phyloP scores from a whole-genome alignment of 805 yeast genomes.

The Schizosaccharomyces cryophilus region DNA sequence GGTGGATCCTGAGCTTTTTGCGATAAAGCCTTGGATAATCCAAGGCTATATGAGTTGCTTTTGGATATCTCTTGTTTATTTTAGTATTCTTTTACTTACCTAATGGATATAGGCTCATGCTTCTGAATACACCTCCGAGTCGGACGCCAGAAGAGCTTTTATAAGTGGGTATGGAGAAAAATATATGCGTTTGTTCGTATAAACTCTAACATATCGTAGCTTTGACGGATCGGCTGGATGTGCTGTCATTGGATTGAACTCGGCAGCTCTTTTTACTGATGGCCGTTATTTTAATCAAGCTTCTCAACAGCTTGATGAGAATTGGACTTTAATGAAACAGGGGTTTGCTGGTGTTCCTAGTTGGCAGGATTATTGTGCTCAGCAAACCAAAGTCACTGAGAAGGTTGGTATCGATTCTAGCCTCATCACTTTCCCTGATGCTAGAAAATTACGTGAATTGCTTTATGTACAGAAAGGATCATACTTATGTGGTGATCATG shows the following conservation, averaged over 20 bases:
- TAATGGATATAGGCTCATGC: constrained; percentile 34
- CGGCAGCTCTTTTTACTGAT: constrained; percentile 72
- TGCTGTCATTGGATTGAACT: constrained; percentile 49
- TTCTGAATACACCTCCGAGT: constrained; percentile 61
- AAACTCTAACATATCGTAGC: constrained; percentile 4
- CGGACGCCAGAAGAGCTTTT: constrained; percentile 62
- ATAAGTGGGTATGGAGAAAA: constrained; percentile 25
- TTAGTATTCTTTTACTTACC: neutral
- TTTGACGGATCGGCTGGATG: constrained; percentile 87
- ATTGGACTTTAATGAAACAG: constrained; percentile 63
- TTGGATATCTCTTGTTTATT: neutral
- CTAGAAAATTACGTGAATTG: constrained; percentile 11
- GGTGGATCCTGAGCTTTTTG: neutral
- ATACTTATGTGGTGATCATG: constrained; percentile 26
- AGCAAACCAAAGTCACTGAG: constrained; percentile 21
- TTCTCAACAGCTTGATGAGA: constrained; percentile 46
- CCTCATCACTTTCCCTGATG: constrained; percentile 23
- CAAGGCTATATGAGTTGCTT: too few relatives aligned
- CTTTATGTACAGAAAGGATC: constrained; percentile 11
- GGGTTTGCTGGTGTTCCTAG: constrained; percentile 44
- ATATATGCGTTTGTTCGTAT: constrained; percentile 11
- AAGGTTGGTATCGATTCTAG: constrained; percentile 62
- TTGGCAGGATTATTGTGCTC: constrained; percentile 59
- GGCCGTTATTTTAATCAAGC: constrained; percentile 92
- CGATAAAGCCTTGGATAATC: too few relatives aligned